A percentile compares a stretch with the other conserved stretches of the same genome.
phyloP scores from a whole-genome alignment of 495 filamentous ascomycete species.

The Cryomyces minteri region DNA sequence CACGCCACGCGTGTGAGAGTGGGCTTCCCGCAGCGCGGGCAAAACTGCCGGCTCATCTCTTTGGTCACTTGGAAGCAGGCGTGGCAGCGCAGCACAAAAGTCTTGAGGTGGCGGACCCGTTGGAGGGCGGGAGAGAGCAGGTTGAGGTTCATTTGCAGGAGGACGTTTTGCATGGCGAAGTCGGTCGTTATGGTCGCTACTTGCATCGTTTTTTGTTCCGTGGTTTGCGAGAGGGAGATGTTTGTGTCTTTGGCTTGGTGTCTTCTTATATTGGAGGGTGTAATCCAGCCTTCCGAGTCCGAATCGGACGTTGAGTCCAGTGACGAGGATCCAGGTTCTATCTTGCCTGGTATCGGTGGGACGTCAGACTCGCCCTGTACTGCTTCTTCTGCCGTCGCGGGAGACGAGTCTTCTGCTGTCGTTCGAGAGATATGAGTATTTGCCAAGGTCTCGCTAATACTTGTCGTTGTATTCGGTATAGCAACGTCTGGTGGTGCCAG shows the following conservation, averaged over 20 bases:
- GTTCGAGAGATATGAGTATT: neutral
- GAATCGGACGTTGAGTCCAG: constrained; percentile 9
- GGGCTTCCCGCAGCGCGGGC: constrained; percentile 71
- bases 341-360: neutral
- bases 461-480: neutral
- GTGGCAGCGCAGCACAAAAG: constrained; percentile 83
- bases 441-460: neutral
- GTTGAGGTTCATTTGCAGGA: constrained; percentile 86
- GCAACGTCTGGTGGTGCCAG: neutral
- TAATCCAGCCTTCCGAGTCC: constrained; percentile 82
- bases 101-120: constrained; percentile 61
- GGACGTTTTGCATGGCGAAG: constrained; percentile 92
- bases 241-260: constrained; percentile 51
- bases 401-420: neutral
- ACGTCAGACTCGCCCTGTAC: neutral
- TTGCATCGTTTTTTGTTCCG: constrained; percentile 45
- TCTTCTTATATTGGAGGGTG: constrained; percentile 76
- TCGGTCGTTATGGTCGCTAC: constrained; percentile 82
- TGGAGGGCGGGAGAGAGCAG: constrained; percentile 62
- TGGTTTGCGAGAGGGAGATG: constrained; percentile 22
- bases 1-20: constrained; percentile 77
- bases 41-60: constrained; percentile 84
- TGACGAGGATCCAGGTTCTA: neutral
- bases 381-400: neutral
- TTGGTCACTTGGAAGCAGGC: constrained; percentile 78